Evolutionary conservation across 257 asterid species (phyloP), one percentile per base, ranked within the genome.

Genomic region (Anisodus acutangulus): DNA sequence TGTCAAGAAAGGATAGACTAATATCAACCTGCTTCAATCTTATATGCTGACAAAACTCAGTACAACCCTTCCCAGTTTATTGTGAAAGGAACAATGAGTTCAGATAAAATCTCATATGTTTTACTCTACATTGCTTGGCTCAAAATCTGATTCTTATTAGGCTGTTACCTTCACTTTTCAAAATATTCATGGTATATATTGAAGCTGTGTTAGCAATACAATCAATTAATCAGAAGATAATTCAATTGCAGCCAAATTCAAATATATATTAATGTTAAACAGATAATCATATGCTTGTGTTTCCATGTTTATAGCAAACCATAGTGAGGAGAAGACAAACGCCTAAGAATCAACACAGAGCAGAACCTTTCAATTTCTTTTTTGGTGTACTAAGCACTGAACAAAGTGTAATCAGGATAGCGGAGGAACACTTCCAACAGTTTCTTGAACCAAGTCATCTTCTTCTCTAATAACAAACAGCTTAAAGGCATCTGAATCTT

Each of bases 401-500:
- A 9, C 78, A 16, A 2, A 39, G 78, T 70, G 43, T 45, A 71
- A 9, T 71, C 79, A 45, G 1, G 39, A 71, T n/a, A 16, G 39
- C 0, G 79, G n/a, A 45, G 57, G 17, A 71, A 12, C 78, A 68
- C 37, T 51, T 9, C 58, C 37, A 71, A n/a, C 17, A 47, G 97
- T 92, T 85, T 87, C 81, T 58, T 68, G 85, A 41, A 93, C 93
- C 80, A 93, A 74, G 81, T 89, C 89, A 31, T 94, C 95, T 8
- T 84, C 92, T 83, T 88, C 97, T 81, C 82, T 83, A 74, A 96
- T 84, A 85, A 86, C 86, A 87, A 88, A 91, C 63, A 93, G 87
- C 92, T 89, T 94, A 78, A 85, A 89, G 53, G 87, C 82, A 85
- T 88, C 90, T 3, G 89, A 86, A 85, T 91, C 94, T 83, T 91